Evolutionary conservation across 768 basidiomycete species (phyloP).

Genomic region (Amyloporia xantha): DNA sequence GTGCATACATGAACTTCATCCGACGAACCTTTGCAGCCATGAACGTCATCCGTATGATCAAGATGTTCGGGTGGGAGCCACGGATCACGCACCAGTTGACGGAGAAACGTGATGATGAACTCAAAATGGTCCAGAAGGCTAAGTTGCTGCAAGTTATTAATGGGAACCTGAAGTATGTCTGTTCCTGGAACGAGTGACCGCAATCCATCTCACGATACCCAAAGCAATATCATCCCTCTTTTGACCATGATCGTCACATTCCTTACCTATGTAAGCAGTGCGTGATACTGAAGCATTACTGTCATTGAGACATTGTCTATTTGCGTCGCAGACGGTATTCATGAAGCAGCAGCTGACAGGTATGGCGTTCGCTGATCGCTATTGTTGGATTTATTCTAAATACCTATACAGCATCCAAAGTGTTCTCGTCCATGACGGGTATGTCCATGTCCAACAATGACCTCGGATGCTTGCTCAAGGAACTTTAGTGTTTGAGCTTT

Average conservation of each 20-base stretch:
- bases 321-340: constrained; percentile 30
- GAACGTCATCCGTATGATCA: constrained; percentile 39
- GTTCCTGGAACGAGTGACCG: no score
- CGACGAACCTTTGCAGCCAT: constrained; percentile 21
- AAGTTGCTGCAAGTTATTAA: constrained; percentile 47
- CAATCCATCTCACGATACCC: not conserved
- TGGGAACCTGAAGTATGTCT: constrained; percentile 35
- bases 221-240: constrained; percentile 54
- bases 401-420: constrained; percentile 25
- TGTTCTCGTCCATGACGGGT: constrained; percentile 34
- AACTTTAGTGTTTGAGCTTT: constrained; percentile 47
- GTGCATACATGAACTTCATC: not conserved
- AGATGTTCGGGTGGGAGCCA: constrained; percentile 39
- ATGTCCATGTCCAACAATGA: not conserved
- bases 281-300: not conserved
- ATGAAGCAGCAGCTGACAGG: constrained; percentile 34
- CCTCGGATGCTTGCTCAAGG: no score
- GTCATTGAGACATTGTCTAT: no score
- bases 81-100: constrained; percentile 47
- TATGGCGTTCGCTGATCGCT: not conserved
- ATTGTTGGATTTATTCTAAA: not conserved
- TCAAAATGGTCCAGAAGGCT: constrained; percentile 44
- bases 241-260: constrained; percentile 62
- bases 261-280: constrained; percentile 43
- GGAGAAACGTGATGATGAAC: constrained; percentile 55